phyloP scores from a whole-genome alignment of 2,329 filamentous ascomycete genomes.

The Calonectria ilicicola region DNA sequence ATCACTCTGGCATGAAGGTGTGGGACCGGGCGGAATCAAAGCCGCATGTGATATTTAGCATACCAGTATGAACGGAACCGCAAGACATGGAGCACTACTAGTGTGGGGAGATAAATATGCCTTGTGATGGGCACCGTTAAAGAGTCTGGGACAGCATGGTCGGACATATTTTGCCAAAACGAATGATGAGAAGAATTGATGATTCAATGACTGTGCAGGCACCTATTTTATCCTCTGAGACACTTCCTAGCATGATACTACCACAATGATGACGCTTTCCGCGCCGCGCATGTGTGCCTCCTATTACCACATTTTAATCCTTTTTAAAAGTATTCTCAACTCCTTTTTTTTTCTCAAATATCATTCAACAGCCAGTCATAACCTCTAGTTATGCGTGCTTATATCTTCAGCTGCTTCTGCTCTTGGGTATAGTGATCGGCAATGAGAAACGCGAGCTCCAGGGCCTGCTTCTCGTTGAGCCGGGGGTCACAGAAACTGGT shows the following conservation, averaged over 20 bases:
- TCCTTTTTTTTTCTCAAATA: not conserved
- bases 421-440: conserved; percentile 78
- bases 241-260: conserved; percentile 11
- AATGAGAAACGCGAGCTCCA: conserved; percentile 94
- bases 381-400: not conserved
- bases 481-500: conserved; percentile 96
- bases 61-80: not conserved
- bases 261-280: not conserved
- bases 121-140: not conserved
- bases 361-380: not conserved
- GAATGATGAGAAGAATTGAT: conserved; percentile 24
- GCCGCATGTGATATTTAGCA: conserved; percentile 11
- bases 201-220: conserved; percentile 14
- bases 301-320: not conserved
- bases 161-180: not conserved
- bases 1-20: conserved; percentile 54
- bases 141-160: conserved; percentile 6
- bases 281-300: not conserved
- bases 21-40: not conserved
- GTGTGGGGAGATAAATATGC: not conserved
- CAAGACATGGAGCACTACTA: conserved; percentile 1
- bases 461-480: conserved; percentile 96
- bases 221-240: conserved; percentile 11
- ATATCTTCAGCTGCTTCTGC: conserved; percentile 27
- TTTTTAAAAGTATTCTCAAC: not conserved